These are phyloP conservation scores for Pleurotus giganteus DNA, from an alignment of 768 basidiomycete species.

Conservation along the genomic window DNA sequence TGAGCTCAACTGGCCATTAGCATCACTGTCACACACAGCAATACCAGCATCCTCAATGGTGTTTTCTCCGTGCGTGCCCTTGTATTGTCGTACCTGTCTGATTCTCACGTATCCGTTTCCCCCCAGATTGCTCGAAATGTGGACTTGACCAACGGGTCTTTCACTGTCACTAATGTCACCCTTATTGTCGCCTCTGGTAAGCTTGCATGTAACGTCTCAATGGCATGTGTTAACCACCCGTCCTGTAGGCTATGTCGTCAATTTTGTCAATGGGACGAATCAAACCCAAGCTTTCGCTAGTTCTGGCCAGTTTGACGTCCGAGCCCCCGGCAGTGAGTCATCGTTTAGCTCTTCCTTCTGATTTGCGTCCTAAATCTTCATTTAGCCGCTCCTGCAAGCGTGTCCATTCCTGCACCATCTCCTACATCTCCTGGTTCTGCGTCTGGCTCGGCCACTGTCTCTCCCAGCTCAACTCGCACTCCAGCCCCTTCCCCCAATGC, in stretches of 20 bases:
- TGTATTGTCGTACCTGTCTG: not conserved
- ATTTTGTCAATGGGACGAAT: constrained; percentile 2
- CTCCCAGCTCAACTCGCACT: not conserved
- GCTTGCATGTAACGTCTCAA: not conserved
- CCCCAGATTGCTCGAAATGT: constrained; percentile 5
- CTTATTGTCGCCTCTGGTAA: constrained; percentile 2
- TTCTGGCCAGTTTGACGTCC: constrained; percentile 3
- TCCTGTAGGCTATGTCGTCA: constrained; percentile 3
- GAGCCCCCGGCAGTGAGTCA: constrained; percentile 4
- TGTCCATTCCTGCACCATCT: constrained; percentile 5
- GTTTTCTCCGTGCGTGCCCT: not conserved
- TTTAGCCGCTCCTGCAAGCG: constrained; percentile 4
- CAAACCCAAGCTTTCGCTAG: not conserved
- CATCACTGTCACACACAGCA: constrained; percentile 5
- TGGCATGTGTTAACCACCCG: not conserved
- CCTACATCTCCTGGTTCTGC: not conserved
- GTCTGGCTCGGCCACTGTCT: not conserved
- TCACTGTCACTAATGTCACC: constrained; percentile 7
- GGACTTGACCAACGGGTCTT: constrained; percentile 1
- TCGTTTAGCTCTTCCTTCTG: not conserved
- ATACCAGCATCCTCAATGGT: constrained; percentile 4
- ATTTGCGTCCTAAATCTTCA: not conserved
- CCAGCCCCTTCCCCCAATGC: constrained; percentile 1
- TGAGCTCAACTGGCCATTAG: not conserved
- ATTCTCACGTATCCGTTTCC: not conserved